phyloP scores from a whole-genome alignment of 2,329 filamentous ascomycete species.

The Pleomassaria siparia region DNA sequence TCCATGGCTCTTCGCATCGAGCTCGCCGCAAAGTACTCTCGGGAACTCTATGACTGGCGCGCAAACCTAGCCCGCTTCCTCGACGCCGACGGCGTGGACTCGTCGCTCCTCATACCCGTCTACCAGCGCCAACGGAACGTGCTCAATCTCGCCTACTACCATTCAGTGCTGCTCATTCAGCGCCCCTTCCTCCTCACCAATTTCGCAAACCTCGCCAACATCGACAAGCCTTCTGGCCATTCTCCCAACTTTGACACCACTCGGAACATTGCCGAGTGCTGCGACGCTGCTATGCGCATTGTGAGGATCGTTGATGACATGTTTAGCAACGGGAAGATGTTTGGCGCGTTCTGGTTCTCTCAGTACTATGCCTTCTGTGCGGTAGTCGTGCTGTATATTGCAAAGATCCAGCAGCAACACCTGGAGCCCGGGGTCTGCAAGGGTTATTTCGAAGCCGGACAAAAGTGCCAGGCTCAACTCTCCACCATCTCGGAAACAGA shows the following conservation, averaged over 20 bases:
- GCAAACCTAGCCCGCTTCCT: conserved; percentile 48
- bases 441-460: conserved; percentile 45
- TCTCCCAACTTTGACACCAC: conserved; percentile 22
- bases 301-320: conserved; percentile 50
- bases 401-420: conserved; percentile 54
- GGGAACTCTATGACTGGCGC: conserved; percentile 51
- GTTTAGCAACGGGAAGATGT: conserved; percentile 44
- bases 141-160: conserved; percentile 56
- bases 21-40: conserved; percentile 46
- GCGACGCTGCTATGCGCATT: conserved; percentile 51
- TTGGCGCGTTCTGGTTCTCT: conserved; percentile 56
- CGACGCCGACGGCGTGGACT: conserved; percentile 46
- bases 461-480: conserved; percentile 47
- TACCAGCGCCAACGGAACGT: conserved; percentile 58
- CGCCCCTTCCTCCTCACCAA: conserved; percentile 55
- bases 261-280: conserved; percentile 47
- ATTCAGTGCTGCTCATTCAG: conserved; percentile 59
- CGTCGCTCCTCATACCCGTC: conserved; percentile 50
- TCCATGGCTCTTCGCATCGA: conserved; percentile 34
- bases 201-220: conserved; percentile 40
- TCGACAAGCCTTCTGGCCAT: conserved; percentile 13
- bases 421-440: conserved; percentile 52
- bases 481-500: conserved; percentile 33
- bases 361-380: conserved; percentile 59
- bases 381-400: conserved; percentile 57